Base-by-base conservation (phyloP, 2,329 filamentous ascomycete species). In the Macrophomina phaseolina region DNA sequence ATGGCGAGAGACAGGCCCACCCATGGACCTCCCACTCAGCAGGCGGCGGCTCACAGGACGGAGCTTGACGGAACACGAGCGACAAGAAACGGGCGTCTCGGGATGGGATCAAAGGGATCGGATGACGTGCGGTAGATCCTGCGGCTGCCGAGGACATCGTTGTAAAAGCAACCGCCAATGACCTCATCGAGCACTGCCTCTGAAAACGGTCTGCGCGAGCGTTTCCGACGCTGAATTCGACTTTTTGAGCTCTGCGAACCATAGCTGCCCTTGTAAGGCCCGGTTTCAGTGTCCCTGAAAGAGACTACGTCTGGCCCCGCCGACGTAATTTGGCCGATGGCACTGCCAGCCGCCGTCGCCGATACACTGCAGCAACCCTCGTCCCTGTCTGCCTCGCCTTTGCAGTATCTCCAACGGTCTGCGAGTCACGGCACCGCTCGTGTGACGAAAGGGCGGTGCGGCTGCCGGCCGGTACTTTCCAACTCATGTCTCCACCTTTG, bases 81-180 rank as follows among this genome's bases (percentile, higher is more conserved):
- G n/a, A 49, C 45, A 51, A 34, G 58, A 48, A 62, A 62, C 58
- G 58, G 42, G 45, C 58, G 58, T 62, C 58, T 62, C 58, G 58
- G 58, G 45, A 38, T 23, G 46, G 30, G n/a, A 36, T 12, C 42
- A 61, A 28, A 9, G n/a, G 45, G 42, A 49, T 62, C 58, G 42
- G 58, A 62, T 62, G 58, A 62, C 58, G 58, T 49, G 58, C 58
- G 36, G 58, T 30, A 62, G 58, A 62, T 62, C 58, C n/a, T 62
- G 45, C 58, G 58, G 42, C 30, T 23, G 42, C 12, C 45, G 56
- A 62, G 32, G 58, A 48, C 58, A 62, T 38, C 58, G 58, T 45
- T 49, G 58, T 32, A 36, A 36, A 11, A 8, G 23, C 18, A 28
- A 14, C 32, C 7, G 42, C 56, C 52, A 32, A 49, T 62, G 58